Base-by-base conservation (phyloP, 2,329 filamentous ascomycete genomes). In the Colletotrichum spinosum region DNA sequence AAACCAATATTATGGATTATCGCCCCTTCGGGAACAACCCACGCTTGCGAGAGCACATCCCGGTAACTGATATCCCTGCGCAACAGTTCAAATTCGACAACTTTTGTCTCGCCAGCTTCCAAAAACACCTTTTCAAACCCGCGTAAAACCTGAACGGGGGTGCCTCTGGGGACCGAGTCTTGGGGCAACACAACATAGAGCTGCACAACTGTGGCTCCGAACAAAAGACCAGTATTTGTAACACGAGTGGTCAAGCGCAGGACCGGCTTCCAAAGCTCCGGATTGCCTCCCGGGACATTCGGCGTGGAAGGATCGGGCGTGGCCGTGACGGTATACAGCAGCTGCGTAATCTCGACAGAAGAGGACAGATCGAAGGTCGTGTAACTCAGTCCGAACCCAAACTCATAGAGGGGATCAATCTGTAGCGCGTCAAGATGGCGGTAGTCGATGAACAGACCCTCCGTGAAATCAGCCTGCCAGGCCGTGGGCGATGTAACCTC, bases 311-410 rank as follows among this genome's bases (percentile, higher is more conserved):
- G 75, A 11, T 78, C 78, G 0, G 80, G 74, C 1, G 66, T 74
- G 10, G 76, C 4, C 81, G 83, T 48, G 75, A 72, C 25, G 74
- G 76, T 34, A 48, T 54, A 12, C 38, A 38, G 8, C 42, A 59
- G 69, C 39, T 82, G 65, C 35, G 74, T 67, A 55, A 88, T 74
- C 46, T 79, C 73, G 25, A 78, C 78, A 68, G 85, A 81, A 13
- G 84, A 77, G 4, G 71, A 72, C 70, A 86, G 83, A 1, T 75
- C 71, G 75, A 92, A 92, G 0, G 78, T 85, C 0, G 89, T 91
- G 72, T 92, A 92, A 5, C 87, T 89, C 4, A 92, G 77, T 7
- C 90, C 90, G 68, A 89, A 86, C 3, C 90, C 90, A 70, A 92
- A 92, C 33, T 83, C 82, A 68, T 83, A 87, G 7, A 83, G 79